Percentiles rank a stretch among this genome's conserved stretches.
Evolutionary conservation across 306 rosid species (phyloP).

Genomic region (Gleditsia sinensis): DNA sequence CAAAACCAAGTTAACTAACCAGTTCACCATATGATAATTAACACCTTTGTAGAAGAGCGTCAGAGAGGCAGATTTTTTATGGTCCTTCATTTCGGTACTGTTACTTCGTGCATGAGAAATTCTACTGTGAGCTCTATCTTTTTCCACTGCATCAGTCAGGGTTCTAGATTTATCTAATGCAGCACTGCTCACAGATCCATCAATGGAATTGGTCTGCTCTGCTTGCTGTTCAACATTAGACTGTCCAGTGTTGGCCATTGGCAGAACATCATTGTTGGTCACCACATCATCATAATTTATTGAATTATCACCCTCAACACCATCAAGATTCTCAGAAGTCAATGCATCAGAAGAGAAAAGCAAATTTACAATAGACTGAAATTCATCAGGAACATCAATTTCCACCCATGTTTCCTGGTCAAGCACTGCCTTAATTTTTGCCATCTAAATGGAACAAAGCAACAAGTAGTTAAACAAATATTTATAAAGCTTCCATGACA

Average conservation of each 20-base stretch:
- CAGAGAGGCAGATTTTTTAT: conserved; percentile 75
- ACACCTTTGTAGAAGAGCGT: conserved; percentile 71
- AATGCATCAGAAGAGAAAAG: conserved; percentile 55
- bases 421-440: conserved; percentile 95
- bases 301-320: conserved; percentile 51
- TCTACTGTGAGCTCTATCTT: conserved; percentile 46
- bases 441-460: conserved; percentile 59
- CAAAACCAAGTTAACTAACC: conserved; percentile 68
- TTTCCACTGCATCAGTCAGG: conserved; percentile 35
- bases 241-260: conserved; percentile 38
- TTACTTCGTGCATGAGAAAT: conserved; percentile 50
- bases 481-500: conserved; percentile 12
- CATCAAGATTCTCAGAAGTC: conserved; percentile 55
- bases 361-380: conserved; percentile 74
- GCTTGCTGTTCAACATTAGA: conserved; percentile 45
- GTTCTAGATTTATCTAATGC: conserved; percentile 34
- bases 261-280: conserved; percentile 38
- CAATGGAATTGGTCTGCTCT: conserved; percentile 52
- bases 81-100: conserved; percentile 63
- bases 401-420: conserved; percentile 99
- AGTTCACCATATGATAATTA: conserved; percentile 98
- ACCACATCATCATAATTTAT: conserved; percentile 47
- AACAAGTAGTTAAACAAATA: conserved; percentile 32
- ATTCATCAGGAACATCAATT: conserved; percentile 97
- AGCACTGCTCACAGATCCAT: conserved; percentile 40